Evolutionary conservation across 2,329 filamentous ascomycete species (phyloP).

Genomic region (Dactylellina haptotyla): DNA sequence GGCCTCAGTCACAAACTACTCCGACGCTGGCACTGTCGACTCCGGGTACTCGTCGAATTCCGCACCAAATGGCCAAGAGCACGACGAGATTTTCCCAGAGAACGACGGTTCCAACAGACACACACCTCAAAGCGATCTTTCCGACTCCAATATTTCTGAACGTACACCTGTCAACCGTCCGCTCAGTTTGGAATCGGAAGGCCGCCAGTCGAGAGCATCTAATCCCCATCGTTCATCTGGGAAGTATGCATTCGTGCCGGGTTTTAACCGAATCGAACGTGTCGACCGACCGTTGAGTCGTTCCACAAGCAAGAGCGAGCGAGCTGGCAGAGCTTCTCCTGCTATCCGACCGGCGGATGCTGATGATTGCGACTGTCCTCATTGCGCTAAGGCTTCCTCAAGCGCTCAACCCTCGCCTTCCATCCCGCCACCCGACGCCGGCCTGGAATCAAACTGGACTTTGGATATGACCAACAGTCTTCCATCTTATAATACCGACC

Average conservation of each 20-base stretch:
- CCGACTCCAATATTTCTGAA: constrained; percentile 55
- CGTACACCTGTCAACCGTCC: constrained; percentile 54
- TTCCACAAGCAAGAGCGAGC: constrained; percentile 53
- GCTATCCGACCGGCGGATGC: constrained; percentile 56
- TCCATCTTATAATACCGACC: constrained; percentile 29
- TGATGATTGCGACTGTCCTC: constrained; percentile 57
- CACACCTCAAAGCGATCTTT: constrained; percentile 56
- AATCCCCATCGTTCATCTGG: constrained; percentile 51
- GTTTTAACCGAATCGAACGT: constrained; percentile 53
- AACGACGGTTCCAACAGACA: constrained; percentile 50
- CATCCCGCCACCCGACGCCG: constrained; percentile 54
- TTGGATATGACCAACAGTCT: constrained; percentile 53
- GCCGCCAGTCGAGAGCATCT: constrained; percentile 48
- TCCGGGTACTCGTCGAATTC: constrained; percentile 58
- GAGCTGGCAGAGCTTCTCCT: constrained; percentile 55
- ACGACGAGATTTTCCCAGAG: constrained; percentile 45
- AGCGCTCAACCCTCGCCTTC: constrained; percentile 55
- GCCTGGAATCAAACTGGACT: constrained; percentile 50
- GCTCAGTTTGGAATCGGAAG: constrained; percentile 44
- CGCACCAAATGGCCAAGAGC: constrained; percentile 53
- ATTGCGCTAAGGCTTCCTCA: constrained; percentile 55
- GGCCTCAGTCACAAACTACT: constrained; percentile 55
- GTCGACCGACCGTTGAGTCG: constrained; percentile 54
- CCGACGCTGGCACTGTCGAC: constrained; percentile 56
- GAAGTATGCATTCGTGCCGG: constrained; percentile 54